These are phyloP conservation scores for Waitea zeae DNA, from an alignment of 1,284 basidiomycete species.

Conservation along the genomic window DNA sequence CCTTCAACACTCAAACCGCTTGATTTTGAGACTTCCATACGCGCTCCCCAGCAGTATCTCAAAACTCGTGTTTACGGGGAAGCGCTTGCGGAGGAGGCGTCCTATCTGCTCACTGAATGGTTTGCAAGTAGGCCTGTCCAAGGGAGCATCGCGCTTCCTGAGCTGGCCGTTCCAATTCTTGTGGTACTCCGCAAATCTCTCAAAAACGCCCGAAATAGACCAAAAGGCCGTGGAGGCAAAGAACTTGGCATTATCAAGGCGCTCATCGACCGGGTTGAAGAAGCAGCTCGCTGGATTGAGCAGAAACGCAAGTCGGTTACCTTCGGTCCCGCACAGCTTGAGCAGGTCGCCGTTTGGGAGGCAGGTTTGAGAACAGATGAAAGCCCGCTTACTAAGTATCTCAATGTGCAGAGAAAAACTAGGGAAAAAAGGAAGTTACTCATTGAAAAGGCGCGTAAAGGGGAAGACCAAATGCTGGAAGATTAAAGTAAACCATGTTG, in stretches of 20 bases:
- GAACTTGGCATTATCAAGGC: conserved; percentile 47
- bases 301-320: conserved; percentile 44
- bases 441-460: conserved; percentile 63
- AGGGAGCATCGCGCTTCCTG: conserved; percentile 84
- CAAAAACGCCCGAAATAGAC: conserved; percentile 38
- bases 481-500: too few species aligned
- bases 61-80: conserved; percentile 83
- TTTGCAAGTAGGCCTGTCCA: conserved; percentile 43
- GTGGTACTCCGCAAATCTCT: conserved; percentile 50
- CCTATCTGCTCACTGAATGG: conserved; percentile 73
- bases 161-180: conserved; percentile 77
- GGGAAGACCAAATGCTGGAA: conserved; percentile 51
- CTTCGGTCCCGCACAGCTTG: conserved; percentile 58
- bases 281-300: conserved; percentile 66
- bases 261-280: conserved; percentile 73
- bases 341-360: conserved; percentile 64
- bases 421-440: conserved; percentile 60
- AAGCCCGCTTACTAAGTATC: conserved; percentile 65
- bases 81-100: conserved; percentile 68
- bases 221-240: conserved; percentile 19
- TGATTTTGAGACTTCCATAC: conserved; percentile 78
- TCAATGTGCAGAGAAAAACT: conserved; percentile 66
- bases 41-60: conserved; percentile 77
- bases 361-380: conserved; percentile 39
- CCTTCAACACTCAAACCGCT: conserved; percentile 81